These are phyloP conservation scores for Hordeum marinum DNA, from an alignment of 176 grass and related monocot genomes.

Conservation along the genomic window DNA sequence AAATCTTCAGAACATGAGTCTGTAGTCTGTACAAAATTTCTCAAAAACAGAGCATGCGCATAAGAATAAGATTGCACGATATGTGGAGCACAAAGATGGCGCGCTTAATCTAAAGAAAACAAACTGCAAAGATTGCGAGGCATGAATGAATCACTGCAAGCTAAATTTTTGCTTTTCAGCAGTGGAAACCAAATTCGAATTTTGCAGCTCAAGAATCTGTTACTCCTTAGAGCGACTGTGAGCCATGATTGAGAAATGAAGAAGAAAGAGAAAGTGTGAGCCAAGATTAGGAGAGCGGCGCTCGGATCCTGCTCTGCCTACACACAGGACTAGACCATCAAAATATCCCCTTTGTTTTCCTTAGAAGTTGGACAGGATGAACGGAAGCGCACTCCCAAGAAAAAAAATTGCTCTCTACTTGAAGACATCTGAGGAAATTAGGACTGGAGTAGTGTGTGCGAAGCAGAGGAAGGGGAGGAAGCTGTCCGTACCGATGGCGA, in stretches of 20 bases:
- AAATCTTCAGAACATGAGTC: not conserved
- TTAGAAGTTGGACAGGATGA: not conserved
- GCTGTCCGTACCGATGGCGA: conserved; percentile 50
- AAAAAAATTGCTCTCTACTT: too few relatives aligned
- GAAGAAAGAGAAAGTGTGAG: not conserved
- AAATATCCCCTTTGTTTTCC: not conserved
- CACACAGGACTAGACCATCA: not conserved
- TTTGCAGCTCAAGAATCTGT: not conserved
- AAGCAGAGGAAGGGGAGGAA: too few relatives aligned
- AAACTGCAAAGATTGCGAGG: too few relatives aligned
- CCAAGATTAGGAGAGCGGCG: not conserved
- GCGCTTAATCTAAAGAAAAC: not conserved
- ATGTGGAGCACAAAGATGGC: not conserved
- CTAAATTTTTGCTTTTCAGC: not conserved
- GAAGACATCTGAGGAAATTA: not conserved
- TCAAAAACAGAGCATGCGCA: not conserved
- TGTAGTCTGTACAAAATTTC: not conserved
- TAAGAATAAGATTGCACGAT: not conserved
- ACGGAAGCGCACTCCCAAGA: too few relatives aligned
- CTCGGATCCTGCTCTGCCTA: not conserved
- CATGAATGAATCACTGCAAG: not conserved
- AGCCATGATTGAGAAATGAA: too few relatives aligned
- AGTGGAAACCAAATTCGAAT: not conserved
- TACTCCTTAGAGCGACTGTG: not conserved
- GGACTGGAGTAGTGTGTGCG: accelerated